Conservation (phyloP, 352 stramenopile species). For the Phytophthora syringae region DNA sequence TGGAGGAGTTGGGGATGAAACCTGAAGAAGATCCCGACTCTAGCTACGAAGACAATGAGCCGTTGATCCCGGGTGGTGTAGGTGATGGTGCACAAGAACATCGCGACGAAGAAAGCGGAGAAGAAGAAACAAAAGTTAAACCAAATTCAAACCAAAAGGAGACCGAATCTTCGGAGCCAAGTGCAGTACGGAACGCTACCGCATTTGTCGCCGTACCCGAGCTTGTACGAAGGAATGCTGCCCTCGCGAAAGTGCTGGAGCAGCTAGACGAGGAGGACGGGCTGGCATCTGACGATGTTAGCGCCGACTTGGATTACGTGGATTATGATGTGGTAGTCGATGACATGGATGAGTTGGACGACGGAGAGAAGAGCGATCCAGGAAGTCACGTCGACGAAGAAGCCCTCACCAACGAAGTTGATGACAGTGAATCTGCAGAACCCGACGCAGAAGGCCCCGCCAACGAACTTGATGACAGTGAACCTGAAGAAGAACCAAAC, state of each 20-base stretch:
- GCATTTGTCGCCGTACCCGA: neutral
- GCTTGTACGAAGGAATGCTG: neutral
- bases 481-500: too few species aligned
- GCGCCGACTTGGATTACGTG: conserved; percentile 5
- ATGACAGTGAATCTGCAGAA: too few species aligned
- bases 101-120: too few species aligned
- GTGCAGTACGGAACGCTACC: neutral
- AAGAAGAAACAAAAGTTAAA: too few species aligned
- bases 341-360: neutral
- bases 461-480: too few species aligned
- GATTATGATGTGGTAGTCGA: neutral
- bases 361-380: neutral
- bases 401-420: too few species aligned
- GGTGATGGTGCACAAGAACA: too few species aligned
- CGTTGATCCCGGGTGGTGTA: too few species aligned
- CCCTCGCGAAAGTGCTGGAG: neutral
- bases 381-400: neutral
- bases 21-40: too few species aligned
- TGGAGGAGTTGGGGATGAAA: too few species aligned
- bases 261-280: conserved; percentile 4
- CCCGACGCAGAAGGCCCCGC: too few species aligned
- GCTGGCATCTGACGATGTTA: neutral
- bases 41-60: too few species aligned
- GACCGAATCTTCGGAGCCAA: neutral
- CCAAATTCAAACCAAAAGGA: neutral